A percentile compares a stretch with the other conserved stretches of the same genome.
phyloP scores from a whole-genome alignment of 2,329 filamentous ascomycete species.

The Penicillium sp. region DNA sequence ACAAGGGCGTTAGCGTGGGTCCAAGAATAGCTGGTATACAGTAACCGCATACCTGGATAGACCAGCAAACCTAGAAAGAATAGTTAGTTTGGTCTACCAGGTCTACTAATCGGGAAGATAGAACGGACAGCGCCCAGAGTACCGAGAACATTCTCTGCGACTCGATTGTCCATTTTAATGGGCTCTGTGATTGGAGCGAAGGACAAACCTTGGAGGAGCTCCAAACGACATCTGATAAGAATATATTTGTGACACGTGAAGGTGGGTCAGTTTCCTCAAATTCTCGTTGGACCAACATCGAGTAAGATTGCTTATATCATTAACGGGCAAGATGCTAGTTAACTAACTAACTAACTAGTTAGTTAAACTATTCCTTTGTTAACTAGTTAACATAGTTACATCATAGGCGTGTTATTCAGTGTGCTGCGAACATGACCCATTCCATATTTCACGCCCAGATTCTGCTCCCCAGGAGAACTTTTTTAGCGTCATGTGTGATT shows the following conservation, averaged over 20 bases:
- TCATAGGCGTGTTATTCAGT: background rate
- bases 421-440: background rate
- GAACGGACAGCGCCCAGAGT: slow-evolving; percentile 31
- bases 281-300: background rate
- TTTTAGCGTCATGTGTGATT: background rate
- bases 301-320: background rate
- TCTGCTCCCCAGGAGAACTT: background rate
- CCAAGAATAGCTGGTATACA: background rate
- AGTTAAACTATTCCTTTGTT: too few relatives aligned
- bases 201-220: background rate
- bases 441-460: background rate
- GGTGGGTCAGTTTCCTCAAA: background rate
- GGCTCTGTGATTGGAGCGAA: background rate
- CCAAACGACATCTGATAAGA: background rate
- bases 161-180: slow-evolving; percentile 24
- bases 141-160: slow-evolving; percentile 32
- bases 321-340: background rate
- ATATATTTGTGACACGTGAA: background rate
- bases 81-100: background rate
- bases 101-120: background rate
- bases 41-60: slow-evolving; percentile 53
- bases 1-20: background rate
- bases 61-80: slow-evolving; percentile 57
- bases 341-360: too few relatives aligned
- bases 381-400: too few relatives aligned